Conservation (phyloP, 1,284 basidiomycete species). For the Ganoderma lucidum region DNA sequence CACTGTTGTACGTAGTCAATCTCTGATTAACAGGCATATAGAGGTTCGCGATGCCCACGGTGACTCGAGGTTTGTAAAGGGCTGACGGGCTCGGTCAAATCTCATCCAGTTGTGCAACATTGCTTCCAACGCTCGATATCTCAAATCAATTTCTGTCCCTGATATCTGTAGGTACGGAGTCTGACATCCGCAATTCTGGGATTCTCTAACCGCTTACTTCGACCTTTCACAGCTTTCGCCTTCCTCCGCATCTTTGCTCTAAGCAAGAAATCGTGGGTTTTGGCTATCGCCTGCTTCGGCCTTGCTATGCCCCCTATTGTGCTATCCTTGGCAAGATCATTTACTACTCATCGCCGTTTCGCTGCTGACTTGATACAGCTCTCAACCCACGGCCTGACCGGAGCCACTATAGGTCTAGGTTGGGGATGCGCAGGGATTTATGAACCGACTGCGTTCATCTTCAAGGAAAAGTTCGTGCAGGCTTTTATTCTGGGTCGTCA, state of each 20-base stretch:
- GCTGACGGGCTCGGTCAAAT: background rate
- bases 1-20: no score
- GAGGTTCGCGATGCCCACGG: no score
- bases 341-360: background rate
- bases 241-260: background rate
- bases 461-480: no score
- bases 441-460: no score
- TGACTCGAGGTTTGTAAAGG: no score
- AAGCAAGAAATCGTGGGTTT: background rate
- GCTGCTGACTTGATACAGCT: background rate
- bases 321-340: background rate
- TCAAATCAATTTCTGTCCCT: background rate
- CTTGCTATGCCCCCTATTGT: background rate
- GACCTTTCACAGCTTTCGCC: background rate
- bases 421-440: background rate
- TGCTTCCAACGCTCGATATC: background rate
- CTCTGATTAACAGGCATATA: no score
- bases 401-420: background rate
- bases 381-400: background rate
- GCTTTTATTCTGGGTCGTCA: no score
- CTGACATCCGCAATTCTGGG: background rate
- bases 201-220: background rate
- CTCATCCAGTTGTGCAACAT: background rate
- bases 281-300: background rate
- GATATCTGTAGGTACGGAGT: background rate